A percentile compares a stretch with the other conserved stretches of the same genome.
Conservation (phyloP, 1,284 basidiomycete species). For the Rhodotorula sp. region DNA sequence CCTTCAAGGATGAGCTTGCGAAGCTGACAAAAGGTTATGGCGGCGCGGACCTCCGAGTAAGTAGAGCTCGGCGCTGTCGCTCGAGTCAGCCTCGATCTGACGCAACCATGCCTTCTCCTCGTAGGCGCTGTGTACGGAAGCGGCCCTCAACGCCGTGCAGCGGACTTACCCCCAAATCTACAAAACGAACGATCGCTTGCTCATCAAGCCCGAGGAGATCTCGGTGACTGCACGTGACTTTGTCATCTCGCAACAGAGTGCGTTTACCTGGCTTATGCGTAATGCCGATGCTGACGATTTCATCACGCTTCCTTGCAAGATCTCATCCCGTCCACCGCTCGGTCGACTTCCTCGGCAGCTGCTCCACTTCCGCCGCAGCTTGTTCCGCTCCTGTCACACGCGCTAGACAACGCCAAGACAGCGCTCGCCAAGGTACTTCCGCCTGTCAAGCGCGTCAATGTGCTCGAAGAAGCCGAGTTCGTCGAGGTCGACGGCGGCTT, state of each 20-base stretch:
- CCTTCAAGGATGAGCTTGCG: conserved; percentile 69
- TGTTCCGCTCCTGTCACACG: conserved; percentile 68
- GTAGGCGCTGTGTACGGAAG: conserved; percentile 91
- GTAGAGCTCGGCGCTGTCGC: conserved; percentile 45
- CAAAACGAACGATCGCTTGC: conserved; percentile 78
- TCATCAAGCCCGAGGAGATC: conserved; percentile 83
- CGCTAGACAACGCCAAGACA: conserved; percentile 68
- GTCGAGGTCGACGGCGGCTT: conserved; percentile 58
- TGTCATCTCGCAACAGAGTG: conserved; percentile 95
- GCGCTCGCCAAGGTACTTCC: conserved; percentile 58
- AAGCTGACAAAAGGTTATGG: conserved; percentile 96
- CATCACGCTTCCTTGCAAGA: conserved; percentile 54
- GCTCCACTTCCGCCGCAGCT: conserved; percentile 82
- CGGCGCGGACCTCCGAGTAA: conserved; percentile 88
- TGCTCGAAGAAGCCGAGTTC: conserved; percentile 88
- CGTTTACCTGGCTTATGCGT: conserved; percentile 44
- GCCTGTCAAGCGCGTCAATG: conserved; percentile 48
- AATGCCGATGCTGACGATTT: background rate
- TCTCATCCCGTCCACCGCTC: conserved; percentile 88
- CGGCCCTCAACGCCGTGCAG: conserved; percentile 94
- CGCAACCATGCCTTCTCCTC: background rate
- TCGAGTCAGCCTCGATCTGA: background rate
- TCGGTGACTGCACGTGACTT: conserved; percentile 87
- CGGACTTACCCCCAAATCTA: conserved; percentile 97
- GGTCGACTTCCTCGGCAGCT: conserved; percentile 81